phyloP scores from a whole-genome alignment of 768 basidiomycete genomes.

The Obba rivulosa region DNA sequence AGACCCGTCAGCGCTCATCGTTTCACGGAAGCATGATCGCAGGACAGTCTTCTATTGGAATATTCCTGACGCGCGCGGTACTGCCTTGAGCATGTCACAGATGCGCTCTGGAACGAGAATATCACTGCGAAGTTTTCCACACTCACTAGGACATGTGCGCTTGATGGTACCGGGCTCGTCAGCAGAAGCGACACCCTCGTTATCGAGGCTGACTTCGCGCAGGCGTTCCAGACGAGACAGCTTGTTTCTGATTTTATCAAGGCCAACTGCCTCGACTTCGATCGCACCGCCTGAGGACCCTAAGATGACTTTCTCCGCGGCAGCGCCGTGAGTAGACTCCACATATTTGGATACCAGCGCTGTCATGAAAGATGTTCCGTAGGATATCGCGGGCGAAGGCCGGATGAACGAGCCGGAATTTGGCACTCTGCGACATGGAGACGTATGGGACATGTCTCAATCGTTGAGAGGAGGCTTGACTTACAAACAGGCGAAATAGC shows the following conservation, averaged over 20 bases:
- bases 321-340: conserved; percentile 49
- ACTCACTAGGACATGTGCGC: conserved; percentile 66
- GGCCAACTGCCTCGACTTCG: conserved; percentile 77
- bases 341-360: conserved; percentile 79
- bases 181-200: conserved; percentile 52
- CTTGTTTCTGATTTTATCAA: conserved; percentile 73
- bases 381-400: conserved; percentile 49
- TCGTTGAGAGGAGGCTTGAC: conserved; percentile 16
- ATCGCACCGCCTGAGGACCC: conserved; percentile 83
- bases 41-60: no score
- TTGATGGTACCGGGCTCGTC: conserved; percentile 45
- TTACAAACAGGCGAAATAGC: conserved; percentile 79
- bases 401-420: conserved; percentile 80
- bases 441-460: no score
- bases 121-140: no score
- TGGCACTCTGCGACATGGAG: conserved; percentile 36
- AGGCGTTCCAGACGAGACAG: conserved; percentile 62
- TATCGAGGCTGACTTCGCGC: conserved; percentile 77
- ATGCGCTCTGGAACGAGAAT: conserved; percentile 2
- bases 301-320: conserved; percentile 59
- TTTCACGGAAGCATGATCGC: no score
- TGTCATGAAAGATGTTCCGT: conserved; percentile 66
- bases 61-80: no score
- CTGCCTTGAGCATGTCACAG: background rate
- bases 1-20: no score